Evolutionary conservation across 2,329 filamentous ascomycete genomes (phyloP).

Genomic region (Ascochyta clinopodiicola): DNA sequence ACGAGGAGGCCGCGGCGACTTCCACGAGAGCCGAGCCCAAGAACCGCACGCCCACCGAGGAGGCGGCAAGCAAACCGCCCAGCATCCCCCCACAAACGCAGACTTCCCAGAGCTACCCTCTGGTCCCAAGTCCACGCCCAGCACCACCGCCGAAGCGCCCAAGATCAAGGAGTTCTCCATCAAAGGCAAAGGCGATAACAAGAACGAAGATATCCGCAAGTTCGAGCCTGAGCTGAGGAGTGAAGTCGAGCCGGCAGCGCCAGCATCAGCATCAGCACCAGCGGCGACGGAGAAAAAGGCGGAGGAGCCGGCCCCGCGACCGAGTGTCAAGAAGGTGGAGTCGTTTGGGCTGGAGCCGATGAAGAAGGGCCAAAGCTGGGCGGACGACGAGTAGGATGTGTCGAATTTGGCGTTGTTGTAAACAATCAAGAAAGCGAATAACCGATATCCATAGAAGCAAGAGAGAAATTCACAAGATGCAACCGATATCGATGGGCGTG

Average conservation of each 20-base stretch:
- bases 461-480: too few relatives aligned
- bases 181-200: constrained; percentile 28
- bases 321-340: constrained; percentile 39
- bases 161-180: constrained; percentile 42
- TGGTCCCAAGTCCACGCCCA: constrained; percentile 6
- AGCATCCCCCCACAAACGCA: constrained; percentile 46
- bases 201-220: constrained; percentile 27
- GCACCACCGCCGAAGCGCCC: constrained; percentile 17
- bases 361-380: constrained; percentile 50
- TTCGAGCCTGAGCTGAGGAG: constrained; percentile 11
- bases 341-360: constrained; percentile 42
- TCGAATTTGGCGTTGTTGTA: neutral
- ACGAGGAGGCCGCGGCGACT: constrained; percentile 20
- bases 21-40: neutral
- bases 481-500: too few relatives aligned
- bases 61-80: constrained; percentile 22
- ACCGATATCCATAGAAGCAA: too few relatives aligned
- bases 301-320: constrained; percentile 23
- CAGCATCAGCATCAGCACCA: neutral
- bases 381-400: constrained; percentile 45
- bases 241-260: constrained; percentile 1
- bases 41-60: constrained; percentile 16
- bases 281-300: constrained; percentile 10
- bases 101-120: constrained; percentile 57
- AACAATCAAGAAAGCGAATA: neutral